phyloP scores from a whole-genome alignment of 2,329 filamentous ascomycete species.

The Colletotrichum musae region DNA sequence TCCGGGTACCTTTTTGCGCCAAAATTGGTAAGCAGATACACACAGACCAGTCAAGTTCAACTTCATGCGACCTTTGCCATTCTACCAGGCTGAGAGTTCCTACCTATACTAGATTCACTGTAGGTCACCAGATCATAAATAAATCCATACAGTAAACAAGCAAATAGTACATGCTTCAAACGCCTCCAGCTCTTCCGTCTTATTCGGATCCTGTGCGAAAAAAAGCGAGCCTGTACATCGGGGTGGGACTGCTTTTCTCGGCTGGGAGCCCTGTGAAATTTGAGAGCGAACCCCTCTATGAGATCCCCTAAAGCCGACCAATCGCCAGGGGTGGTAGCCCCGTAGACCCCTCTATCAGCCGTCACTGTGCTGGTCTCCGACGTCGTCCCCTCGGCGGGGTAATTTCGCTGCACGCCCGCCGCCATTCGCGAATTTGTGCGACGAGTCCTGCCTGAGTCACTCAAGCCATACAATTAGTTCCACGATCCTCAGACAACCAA shows the following conservation, averaged over 20 bases:
- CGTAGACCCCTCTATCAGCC: slow-evolving; percentile 40
- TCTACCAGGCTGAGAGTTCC: too few relatives aligned
- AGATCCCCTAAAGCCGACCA: slow-evolving; percentile 28
- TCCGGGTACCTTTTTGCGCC: slow-evolving; percentile 8
- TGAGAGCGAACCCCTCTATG: slow-evolving; percentile 3
- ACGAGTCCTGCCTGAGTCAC: slow-evolving; percentile 38
- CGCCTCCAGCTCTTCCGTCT: background rate
- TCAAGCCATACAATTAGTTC: slow-evolving; percentile 3
- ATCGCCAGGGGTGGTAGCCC: slow-evolving; percentile 28
- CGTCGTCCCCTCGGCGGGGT: slow-evolving; percentile 42
- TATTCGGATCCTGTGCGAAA: background rate
- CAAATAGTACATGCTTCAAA: too few relatives aligned
- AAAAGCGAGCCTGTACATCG: slow-evolving; percentile 1
- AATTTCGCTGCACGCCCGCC: slow-evolving; percentile 33
- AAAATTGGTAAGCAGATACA: slow-evolving; percentile 41
- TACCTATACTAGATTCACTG: too few relatives aligned
- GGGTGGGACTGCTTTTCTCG: slow-evolving; percentile 25
- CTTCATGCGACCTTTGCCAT: background rate
- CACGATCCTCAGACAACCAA: slow-evolving; percentile 10
- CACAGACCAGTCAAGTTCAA: slow-evolving; percentile 25
- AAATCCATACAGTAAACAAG: too few relatives aligned
- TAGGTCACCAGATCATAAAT: too few relatives aligned
- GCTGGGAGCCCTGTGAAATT: slow-evolving; percentile 35
- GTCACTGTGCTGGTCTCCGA: slow-evolving; percentile 32
- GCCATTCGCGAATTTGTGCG: slow-evolving; percentile 27